Base-by-base conservation (phyloP, 2,329 filamentous ascomycete genomes). In the Colletotrichum camelliae region DNA sequence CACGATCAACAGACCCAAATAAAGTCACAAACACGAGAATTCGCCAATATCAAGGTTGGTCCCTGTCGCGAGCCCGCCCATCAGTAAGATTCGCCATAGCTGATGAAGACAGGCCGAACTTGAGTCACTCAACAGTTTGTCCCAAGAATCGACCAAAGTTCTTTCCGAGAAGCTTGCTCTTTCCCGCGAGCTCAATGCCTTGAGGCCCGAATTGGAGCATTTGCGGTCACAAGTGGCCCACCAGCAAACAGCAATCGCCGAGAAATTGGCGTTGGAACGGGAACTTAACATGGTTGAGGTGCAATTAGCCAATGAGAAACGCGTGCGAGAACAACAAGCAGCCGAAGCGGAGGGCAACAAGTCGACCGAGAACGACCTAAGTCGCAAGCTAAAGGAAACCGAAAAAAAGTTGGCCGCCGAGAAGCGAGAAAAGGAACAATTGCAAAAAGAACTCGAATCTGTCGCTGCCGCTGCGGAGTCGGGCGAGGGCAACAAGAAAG, bases 221-320 rank as follows among this genome's bases (percentile, higher is more conserved):
- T 84, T 92, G 31, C 86, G 87, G 77, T 87, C 89, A 4, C 90
- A 92, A 79, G 82, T 92, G 13, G 81, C 86, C 33, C 87, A 89
- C 16, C 92, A 96, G 70, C 93, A 96, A 80, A 89, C 90, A 3
- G 86, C 95, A 13, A 87, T 97, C 18, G 88, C 93, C 2, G 95
- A 98, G 81, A 98, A 97, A 83, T 88, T 96, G 61, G 90, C 93
- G 3, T 85, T 98, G 16, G 93, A 97, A 81, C 93, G 94, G 62
- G 94, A 97, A 84, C 84, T 98, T 33, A 93, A 90, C 80, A 92
- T 93, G 2, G 84, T 96, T 4, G 94, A 98, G 83, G 92, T 95
- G 58, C 94, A 98, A 79, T 88, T 98, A 3, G 95, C 96, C 78
- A 95, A 94, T 78, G 95, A 97, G 82, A 96, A 85, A 75, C 81